Percentiles rank a stretch among this genome's conserved stretches.
These are phyloP conservation scores for Pichia norvegensis DNA, from an alignment of 1,139 yeast species.

Conservation along the genomic window DNA sequence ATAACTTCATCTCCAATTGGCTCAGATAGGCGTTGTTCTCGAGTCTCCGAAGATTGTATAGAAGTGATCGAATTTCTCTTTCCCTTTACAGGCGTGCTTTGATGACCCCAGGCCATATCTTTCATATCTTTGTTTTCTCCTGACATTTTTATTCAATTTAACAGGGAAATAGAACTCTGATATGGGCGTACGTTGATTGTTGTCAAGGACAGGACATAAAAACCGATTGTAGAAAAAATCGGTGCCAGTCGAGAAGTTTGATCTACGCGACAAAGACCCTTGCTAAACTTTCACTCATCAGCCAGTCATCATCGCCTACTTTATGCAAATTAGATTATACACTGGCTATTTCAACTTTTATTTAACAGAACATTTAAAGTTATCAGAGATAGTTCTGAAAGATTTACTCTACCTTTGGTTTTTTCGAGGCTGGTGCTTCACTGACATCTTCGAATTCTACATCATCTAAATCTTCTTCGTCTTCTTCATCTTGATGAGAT, in stretches of 20 bases:
- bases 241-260: too few relatives aligned
- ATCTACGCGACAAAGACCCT: too few relatives aligned
- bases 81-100: neutral
- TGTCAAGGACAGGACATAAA: too few relatives aligned
- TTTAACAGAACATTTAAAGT: too few relatives aligned
- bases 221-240: too few relatives aligned
- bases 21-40: neutral
- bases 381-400: too few relatives aligned
- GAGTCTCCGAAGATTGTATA: neutral
- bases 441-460: conserved; percentile 20
- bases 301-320: too few relatives aligned
- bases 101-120: neutral
- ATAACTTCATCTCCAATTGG: conserved; percentile 17
- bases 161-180: too few relatives aligned
- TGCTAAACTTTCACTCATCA: too few relatives aligned
- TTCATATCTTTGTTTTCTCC: neutral
- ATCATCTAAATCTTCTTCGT: conserved; percentile 17
- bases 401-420: conserved; percentile 11
- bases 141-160: neutral
- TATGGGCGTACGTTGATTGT: too few relatives aligned
- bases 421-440: conserved; percentile 14
- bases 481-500: conserved; percentile 14
- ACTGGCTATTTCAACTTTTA: too few relatives aligned
- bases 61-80: neutral
- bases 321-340: too few relatives aligned